Evolutionary conservation across 2,329 filamentous ascomycete species (phyloP), one percentile per base, ranked within the genome.

Genomic region (Raffaelea arxii): DNA sequence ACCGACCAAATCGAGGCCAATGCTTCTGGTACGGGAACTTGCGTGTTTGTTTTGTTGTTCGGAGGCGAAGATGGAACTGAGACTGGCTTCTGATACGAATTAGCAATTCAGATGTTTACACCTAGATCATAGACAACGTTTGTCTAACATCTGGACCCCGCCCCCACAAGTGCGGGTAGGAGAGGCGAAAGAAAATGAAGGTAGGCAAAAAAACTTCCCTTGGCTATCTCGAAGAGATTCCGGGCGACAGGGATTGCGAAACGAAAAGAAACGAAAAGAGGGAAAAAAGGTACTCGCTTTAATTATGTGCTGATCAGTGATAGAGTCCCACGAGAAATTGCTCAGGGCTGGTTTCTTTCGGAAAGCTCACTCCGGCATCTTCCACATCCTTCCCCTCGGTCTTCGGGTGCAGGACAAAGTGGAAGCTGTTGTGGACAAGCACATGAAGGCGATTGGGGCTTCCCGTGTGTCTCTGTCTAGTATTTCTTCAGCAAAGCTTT

Each of bases 311-410:
- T n/a, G n/a, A n/a, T n/a, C n/a, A n/a, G n/a, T n/a, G n/a, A 23
- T 60, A 78, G 83, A 82, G 64, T 75, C 77, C 10, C 79, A 87
- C 58, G 71, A 74, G 23, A 79, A 84, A 54, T 72, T 90, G 48
- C 63, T 86, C 36, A 74, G 81, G 47, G 84, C 80, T 43, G 86
- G 86, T 1, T 90, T 84, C 57, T 62, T 90, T 40, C 80, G 84
- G 38, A 54, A 89, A 80, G 82, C 88, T 19, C 85, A 95, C 60
- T 80, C 90, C 7, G 92, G 92, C 24, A 80, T 97, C 30, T 98
- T 96, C 57, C 92, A 98, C 58, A 74, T 95, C 59, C 73, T 98
- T 1, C 92, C 92, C 0, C 67, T 98, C 0, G 92, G 92, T 0
- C 72, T 88, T 25, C 78, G 88, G 24, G 87, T 97, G 0, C 89